Conservation (phyloP, 2,329 filamentous ascomycete genomes). For the Cladophialophora yegresii region DNA sequence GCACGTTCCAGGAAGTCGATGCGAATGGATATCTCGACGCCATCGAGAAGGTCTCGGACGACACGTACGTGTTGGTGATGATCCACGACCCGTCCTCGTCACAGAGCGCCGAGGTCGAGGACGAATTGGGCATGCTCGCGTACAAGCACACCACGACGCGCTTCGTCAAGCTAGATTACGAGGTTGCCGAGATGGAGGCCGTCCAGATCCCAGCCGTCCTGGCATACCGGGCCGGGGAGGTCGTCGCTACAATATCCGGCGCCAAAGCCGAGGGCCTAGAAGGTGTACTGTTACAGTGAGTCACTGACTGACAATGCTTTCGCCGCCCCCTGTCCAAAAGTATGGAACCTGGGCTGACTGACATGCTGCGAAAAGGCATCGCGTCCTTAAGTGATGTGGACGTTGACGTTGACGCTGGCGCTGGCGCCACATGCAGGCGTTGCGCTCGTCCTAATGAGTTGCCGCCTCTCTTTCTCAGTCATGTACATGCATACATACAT, state of each 20-base stretch:
- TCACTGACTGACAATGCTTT: not conserved
- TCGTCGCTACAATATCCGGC: conserved; percentile 86
- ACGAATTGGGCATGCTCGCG: conserved; percentile 74
- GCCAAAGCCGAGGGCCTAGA: conserved; percentile 63
- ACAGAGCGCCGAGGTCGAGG: conserved; percentile 76
- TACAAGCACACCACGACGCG: conserved; percentile 68
- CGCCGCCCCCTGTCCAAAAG: not conserved
- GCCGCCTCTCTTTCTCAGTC: not conserved
- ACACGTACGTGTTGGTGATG: conserved; percentile 87
- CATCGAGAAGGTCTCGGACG: conserved; percentile 80
- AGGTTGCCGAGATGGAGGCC: conserved; percentile 91
- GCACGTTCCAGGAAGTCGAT: conserved; percentile 79
- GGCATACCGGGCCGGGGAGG: conserved; percentile 84
- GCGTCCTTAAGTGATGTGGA: not conserved
- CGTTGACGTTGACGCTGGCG: not conserved
- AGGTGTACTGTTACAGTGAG: conserved; percentile 49
- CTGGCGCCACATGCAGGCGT: not conserved
- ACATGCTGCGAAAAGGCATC: not conserved
- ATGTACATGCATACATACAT: too few species aligned
- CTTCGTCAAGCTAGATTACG: conserved; percentile 88
- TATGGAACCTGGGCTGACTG: not conserved
- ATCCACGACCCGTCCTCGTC: conserved; percentile 86
- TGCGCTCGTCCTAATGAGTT: not conserved
- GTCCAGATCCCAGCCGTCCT: conserved; percentile 84
- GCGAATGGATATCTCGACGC: conserved; percentile 92